Evolutionary conservation across 345 rosid species (phyloP), one percentile per base, ranked within the genome.

Genomic region (Punica granatum): DNA sequence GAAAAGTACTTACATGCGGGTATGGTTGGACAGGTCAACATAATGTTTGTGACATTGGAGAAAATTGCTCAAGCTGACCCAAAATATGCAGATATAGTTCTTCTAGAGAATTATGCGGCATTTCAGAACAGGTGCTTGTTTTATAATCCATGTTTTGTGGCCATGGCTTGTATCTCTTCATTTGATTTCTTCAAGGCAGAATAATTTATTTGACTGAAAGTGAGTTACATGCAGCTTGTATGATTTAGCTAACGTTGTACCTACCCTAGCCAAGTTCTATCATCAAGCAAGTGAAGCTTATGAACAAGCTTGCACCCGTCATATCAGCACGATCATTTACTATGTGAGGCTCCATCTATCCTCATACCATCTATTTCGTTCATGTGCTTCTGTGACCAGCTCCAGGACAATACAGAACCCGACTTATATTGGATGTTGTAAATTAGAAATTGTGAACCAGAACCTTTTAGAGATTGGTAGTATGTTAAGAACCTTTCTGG

Each of bases 251-350:
- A 95, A 95, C 79, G 90, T 92, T 43, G 97, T 95, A 65, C 93
- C 98, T 31, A 92, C 89, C 21, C 84, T 95, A 76, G 99, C 98
- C 78, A 95, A 95, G 81, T 95, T 92, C 71, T 95, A 95, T 80
- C 98, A 95, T 80, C 99, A 90, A 83, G 99, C 99, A 53, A 92
- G 97, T 75, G 99, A 94, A 84, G 87, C 93, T 73, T 92, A 94
- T 79, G 99, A 92, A 76, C 96, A 89, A 82, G 98, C 99, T 66
- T 95, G 99, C 74, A 88, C 96, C 10, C 93, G 92, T 54, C 94
- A 86, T 81, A 94, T 94, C 80, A 89, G 96, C 85, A 81, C 88
- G 92, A 94, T 94, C 69, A 92, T 95, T 69, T 90, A 84, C 82
- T 86, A 78, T 69, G 99, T 92, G 81, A 94, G 97, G 23, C 37